Evolutionary conservation across 1,284 basidiomycete species (phyloP), one percentile per base, ranked within the genome.

Genomic region (Trichosporon asahii): DNA sequence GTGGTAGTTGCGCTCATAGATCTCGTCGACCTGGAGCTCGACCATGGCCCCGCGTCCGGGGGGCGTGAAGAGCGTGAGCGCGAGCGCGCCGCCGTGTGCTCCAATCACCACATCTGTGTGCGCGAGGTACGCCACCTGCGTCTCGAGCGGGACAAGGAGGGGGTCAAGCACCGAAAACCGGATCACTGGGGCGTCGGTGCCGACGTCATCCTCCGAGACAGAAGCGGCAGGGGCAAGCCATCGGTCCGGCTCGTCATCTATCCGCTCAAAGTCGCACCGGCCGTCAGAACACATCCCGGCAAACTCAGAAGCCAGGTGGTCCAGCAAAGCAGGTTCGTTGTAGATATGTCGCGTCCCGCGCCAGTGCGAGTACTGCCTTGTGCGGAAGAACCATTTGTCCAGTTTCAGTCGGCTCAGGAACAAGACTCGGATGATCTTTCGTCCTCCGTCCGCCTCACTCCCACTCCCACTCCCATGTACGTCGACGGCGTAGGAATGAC

Each of bases 21-120:
- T 76, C 1, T 66, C 70, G 1, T 70, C 63, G 1, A 81, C 77
- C 63, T 79, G 77, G 5, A 83, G 68, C 71, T 83, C 82, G 7
- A 83, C 15, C 1, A 83, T 29, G 6, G 73, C 70, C 0, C 70
- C 78, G 1, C 72, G 53, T 1, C 79, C 80, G 0, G 80, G 79
- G 0, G 76, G 78, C 27, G 82, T 66, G 75, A 82, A 83, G 11
- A 83, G 70, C 0, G 76, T 76, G 31, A 83, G 70, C 1, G 80
- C 82, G 3, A 82, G 72, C 0, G 79, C 78, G 12, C 80, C 82
- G 25, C 80, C 80, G 67, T 83, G 82, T 8, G 77, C 76, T 0
- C 76, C 76, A 15, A 81, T 65, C 7, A 83, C 72, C 21, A 82
- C 70, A 3, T 73, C 73, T 2, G 77, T 70, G 68, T 82, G 79